A percentile compares a stretch with the other conserved stretches of the same genome.
These are phyloP conservation scores for Fusarium sp. DNA, from an alignment of 2,329 filamentous ascomycete species.

Conservation along the genomic window DNA sequence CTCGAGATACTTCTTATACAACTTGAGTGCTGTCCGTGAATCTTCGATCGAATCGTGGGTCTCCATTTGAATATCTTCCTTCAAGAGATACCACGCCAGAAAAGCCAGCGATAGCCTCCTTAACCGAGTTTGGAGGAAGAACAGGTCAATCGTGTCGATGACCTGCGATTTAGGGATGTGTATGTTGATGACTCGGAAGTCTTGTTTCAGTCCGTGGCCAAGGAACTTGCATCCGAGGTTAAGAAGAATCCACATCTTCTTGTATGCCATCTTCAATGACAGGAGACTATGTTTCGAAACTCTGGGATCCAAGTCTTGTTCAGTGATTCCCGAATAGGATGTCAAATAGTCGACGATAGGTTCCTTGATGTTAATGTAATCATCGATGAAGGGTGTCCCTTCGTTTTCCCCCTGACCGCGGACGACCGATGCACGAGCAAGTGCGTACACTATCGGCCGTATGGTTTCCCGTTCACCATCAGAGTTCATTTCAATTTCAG, in stretches of 20 bases:
- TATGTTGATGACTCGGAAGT: slow-evolving; percentile 98
- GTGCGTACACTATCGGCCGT: slow-evolving; percentile 85
- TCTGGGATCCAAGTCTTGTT: slow-evolving; percentile 82
- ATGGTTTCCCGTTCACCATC: slow-evolving; percentile 92
- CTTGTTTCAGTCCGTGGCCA: slow-evolving; percentile 91
- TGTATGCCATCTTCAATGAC: slow-evolving; percentile 90
- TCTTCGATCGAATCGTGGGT: slow-evolving; percentile 97
- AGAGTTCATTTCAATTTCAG: slow-evolving; percentile 95
- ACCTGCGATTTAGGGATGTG: slow-evolving; percentile 90
- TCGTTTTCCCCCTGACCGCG: slow-evolving; percentile 81
- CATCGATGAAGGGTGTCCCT: slow-evolving; percentile 91
- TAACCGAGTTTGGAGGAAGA: slow-evolving; percentile 81
- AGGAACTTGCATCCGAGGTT: slow-evolving; percentile 95
- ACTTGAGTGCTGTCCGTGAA: slow-evolving; percentile 85
- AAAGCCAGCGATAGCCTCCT: slow-evolving; percentile 93
- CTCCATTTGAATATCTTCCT: slow-evolving; percentile 92
- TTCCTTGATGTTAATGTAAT: slow-evolving; percentile 93
- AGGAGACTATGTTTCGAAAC: slow-evolving; percentile 85
- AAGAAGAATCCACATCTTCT: slow-evolving; percentile 95
- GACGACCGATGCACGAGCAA: slow-evolving; percentile 92
- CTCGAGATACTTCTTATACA: slow-evolving; percentile 91
- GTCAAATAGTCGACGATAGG: slow-evolving; percentile 96
- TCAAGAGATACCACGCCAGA: slow-evolving; percentile 88
- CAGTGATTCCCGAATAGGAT: slow-evolving; percentile 89
- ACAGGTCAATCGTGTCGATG: slow-evolving; percentile 93